Evolutionary conservation across 2,329 filamentous ascomycete species (phyloP), one percentile per base, ranked within the genome.

Genomic region (Sordariomycetes sp.): DNA sequence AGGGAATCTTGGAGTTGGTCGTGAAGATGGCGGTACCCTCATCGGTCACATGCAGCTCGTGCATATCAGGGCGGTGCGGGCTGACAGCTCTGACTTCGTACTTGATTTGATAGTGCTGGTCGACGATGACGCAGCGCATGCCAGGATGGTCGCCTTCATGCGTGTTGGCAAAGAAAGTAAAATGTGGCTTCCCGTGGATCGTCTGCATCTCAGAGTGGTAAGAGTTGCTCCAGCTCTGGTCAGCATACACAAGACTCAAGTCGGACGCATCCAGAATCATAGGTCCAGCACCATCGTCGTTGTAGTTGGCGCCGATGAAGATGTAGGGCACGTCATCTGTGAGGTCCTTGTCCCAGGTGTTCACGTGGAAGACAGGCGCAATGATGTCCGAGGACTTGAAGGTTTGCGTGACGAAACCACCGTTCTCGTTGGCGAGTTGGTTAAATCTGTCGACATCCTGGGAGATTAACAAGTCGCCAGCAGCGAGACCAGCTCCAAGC

Each of bases 1-100:
- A 49, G 6, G 44, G 36, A 6, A 56, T 46, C 19, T 46, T 47
- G 38, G 58, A 51, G 39, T 66, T 67, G 30, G 58, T 57, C 8
- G 57, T 58, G 45, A 66, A 55, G 24, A 68, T 48, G 15, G 58
- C 58, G 1, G 59, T 62, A 21, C 54, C 56, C 32, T 61, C 46
- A 1, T 48, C 36, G 2, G 63, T 67, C 12, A 68, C 45, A 12
- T 51, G 46, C 37, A 66, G 57, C 31, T 66, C 61, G 41, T 67
- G 64, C 28, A 63, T 49, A 35, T 68, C 58, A 7, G 51, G 51
- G 8, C 48, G 38, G 1, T 50, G 54, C 16, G 53, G 54, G 9
- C 55, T 53, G 17, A 46, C 50, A 3, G 59, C 59, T 1, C 53
- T 61, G n/a, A 64, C 48, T 18, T 58, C 55, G 45, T 55, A 55